Percentiles rank a stretch among this genome's conserved stretches.
These are phyloP conservation scores for Elongisporangium anandrum DNA, from an alignment of 352 stramenopile genomes.

Conservation along the genomic window DNA sequence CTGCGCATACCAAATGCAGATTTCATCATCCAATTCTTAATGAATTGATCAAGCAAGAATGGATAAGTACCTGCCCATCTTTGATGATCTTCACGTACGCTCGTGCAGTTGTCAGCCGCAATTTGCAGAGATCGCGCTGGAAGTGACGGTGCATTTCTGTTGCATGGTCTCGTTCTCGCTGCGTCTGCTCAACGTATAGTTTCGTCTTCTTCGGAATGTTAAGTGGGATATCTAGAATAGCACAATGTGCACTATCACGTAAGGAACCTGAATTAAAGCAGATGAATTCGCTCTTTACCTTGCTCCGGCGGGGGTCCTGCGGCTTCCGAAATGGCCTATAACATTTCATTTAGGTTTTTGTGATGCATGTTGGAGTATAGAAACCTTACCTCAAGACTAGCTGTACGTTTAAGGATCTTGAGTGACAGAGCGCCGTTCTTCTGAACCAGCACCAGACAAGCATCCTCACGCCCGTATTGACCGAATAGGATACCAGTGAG, in stretches of 20 bases:
- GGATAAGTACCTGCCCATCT: conserved; percentile 57
- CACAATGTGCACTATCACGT: background rate
- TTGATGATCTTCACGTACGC: conserved; percentile 91
- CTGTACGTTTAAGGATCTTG: conserved; percentile 88
- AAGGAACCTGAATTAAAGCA: background rate
- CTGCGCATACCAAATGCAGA: conserved; percentile 10
- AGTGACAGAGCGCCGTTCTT: conserved; percentile 77
- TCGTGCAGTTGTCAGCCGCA: conserved; percentile 81
- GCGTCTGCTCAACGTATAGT: conserved; percentile 91
- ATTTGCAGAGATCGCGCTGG: conserved; percentile 87
- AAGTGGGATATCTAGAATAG: conserved; percentile 74
- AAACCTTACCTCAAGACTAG: conserved; percentile 48
- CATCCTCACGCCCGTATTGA: conserved; percentile 84
- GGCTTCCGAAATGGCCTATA: conserved; percentile 51
- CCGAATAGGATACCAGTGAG: conserved; percentile 85
- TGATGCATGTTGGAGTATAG: background rate
- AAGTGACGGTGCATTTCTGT: conserved; percentile 92
- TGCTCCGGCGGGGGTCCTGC: conserved; percentile 83
- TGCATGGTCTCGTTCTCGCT: conserved; percentile 86
- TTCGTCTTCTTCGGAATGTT: conserved; percentile 94
- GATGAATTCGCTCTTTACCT: conserved; percentile 15
- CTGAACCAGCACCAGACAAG: conserved; percentile 75
- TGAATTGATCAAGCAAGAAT: background rate
- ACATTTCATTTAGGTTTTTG: too few species aligned
- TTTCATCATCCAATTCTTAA: background rate